A percentile compares a stretch with the other conserved stretches of the same genome.
phyloP scores from a whole-genome alignment of 257 asterid genomes.

The Salvia splendens region DNA sequence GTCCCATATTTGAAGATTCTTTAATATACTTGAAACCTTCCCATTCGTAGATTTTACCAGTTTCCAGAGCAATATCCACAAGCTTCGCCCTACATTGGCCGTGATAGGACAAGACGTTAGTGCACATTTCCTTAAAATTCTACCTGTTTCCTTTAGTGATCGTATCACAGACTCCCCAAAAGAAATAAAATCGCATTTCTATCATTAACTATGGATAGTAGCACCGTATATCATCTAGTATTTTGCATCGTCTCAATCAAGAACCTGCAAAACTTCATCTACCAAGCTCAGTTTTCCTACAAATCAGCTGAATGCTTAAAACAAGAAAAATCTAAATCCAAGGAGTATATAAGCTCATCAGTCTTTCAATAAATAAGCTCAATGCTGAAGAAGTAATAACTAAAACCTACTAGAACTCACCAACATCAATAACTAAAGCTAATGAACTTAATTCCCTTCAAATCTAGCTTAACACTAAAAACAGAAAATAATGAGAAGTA shows the following conservation, averaged over 20 bases:
- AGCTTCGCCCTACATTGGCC: constrained; percentile 69
- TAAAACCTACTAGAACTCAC: neutral
- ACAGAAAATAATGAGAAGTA: neutral
- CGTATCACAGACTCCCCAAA: neutral
- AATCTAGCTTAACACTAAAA: neutral
- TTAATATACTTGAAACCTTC: constrained; percentile 76
- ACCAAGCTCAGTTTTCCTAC: neutral
- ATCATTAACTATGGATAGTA: no score
- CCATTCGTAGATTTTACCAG: constrained; percentile 76
- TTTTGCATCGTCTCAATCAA: neutral
- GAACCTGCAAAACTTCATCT: neutral
- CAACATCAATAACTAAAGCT: neutral
- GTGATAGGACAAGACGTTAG: neutral
- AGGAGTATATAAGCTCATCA: neutral
- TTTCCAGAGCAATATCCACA: constrained; percentile 79
- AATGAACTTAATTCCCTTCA: neutral
- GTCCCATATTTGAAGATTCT: constrained; percentile 70
- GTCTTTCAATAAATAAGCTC: neutral
- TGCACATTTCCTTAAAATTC: neutral
- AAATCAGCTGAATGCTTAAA: neutral
- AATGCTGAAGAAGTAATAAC: neutral
- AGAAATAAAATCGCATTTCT: neutral
- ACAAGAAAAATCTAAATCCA: neutral
- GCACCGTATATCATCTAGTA: neutral
- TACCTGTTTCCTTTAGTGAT: neutral